These are phyloP conservation scores for Clohesyomyces aquaticus DNA, from an alignment of 495 filamentous ascomycete genomes.

Conservation along the genomic window DNA sequence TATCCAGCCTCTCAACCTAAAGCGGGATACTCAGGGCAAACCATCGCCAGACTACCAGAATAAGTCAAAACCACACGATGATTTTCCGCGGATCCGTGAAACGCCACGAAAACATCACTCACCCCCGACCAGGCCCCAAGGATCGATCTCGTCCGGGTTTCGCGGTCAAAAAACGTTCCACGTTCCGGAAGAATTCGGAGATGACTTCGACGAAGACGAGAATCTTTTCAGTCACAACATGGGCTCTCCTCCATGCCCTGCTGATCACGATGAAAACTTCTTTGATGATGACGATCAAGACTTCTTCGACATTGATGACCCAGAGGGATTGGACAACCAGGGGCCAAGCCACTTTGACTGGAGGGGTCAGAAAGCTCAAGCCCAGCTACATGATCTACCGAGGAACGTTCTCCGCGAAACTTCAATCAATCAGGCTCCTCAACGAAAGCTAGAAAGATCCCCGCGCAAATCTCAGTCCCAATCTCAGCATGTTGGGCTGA, in stretches of 20 bases:
- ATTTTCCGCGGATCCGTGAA: conserved; percentile 19
- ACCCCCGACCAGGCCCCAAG: not conserved
- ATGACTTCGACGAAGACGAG: conserved; percentile 66
- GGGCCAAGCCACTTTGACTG: conserved; percentile 43
- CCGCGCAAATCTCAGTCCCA: conserved; percentile 38
- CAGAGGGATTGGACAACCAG: conserved; percentile 59
- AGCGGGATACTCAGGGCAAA: not conserved
- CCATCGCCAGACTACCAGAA: not conserved
- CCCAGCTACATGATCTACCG: conserved; percentile 4
- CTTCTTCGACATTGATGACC: conserved; percentile 45
- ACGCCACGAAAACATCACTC: conserved; percentile 12
- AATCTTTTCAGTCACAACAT: conserved; percentile 34
- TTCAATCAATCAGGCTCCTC: conserved; percentile 49
- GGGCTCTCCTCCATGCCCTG: conserved; percentile 21
- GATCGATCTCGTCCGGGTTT: not conserved
- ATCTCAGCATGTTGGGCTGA: conserved; percentile 48
- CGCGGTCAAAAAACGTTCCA: conserved; percentile 25
- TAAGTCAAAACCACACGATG: not conserved
- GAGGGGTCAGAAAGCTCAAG: conserved; percentile 26
- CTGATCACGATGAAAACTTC: conserved; percentile 32
- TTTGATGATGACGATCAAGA: conserved; percentile 36
- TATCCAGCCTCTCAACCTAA: not conserved
- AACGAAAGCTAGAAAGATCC: conserved; percentile 8
- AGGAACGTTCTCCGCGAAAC: conserved; percentile 59
- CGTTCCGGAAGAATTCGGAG: conserved; percentile 61